Evolutionary conservation across 2,329 filamentous ascomycete species (phyloP).

Genomic region (Podosphaera aphanis): DNA sequence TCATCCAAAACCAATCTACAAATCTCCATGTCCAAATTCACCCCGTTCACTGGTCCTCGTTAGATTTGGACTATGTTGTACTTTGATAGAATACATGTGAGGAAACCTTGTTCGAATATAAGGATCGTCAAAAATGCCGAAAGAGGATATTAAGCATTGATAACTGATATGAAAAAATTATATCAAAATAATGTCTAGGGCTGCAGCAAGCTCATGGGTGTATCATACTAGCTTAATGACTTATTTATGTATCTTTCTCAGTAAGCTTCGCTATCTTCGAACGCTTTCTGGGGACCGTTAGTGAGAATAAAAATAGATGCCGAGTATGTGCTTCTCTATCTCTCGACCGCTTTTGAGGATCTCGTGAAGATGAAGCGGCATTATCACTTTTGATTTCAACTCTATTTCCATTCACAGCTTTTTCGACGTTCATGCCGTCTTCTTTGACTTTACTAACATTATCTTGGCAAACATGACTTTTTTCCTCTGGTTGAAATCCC

Average conservation of each 20-base stretch:
- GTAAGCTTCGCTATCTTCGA: not conserved
- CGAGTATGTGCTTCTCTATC: constrained; percentile 7
- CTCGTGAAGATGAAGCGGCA: not conserved
- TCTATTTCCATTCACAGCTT: not conserved
- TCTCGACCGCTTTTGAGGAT: constrained; percentile 2
- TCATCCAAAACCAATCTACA: too few relatives aligned
- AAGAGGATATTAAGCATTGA: too few relatives aligned
- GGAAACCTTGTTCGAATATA: too few relatives aligned
- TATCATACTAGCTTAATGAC: not conserved
- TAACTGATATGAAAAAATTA: too few relatives aligned
- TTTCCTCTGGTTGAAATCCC: constrained; percentile 19
- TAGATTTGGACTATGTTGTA: too few relatives aligned
- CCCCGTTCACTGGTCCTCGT: too few relatives aligned
- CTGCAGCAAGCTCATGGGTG: too few relatives aligned
- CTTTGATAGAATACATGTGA: too few relatives aligned
- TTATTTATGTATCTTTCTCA: not conserved
- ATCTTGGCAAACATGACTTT: constrained; percentile 1
- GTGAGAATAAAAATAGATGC: constrained; percentile 13
- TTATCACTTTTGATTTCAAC: constrained; percentile 2
- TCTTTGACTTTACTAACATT: constrained; percentile 2
- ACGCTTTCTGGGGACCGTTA: constrained; percentile 7
- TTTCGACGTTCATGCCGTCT: not conserved
- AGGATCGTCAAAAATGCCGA: too few relatives aligned
- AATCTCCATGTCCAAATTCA: too few relatives aligned
- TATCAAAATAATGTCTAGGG: too few relatives aligned